phyloP scores from a whole-genome alignment of 306 rosid species.

The Lithocarpus polystachyus region DNA sequence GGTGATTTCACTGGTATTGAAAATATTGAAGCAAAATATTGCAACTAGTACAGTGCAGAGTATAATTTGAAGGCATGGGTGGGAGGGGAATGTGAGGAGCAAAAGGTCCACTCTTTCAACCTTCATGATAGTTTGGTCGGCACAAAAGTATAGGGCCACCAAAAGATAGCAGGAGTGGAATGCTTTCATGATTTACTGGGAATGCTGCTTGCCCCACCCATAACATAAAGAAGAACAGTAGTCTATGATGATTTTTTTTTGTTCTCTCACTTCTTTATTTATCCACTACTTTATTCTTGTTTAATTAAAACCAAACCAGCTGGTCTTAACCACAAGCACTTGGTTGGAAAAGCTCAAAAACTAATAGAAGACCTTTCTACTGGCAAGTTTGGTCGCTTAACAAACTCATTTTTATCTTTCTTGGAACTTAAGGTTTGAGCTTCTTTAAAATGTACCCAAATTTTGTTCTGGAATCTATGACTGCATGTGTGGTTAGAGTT shows the following conservation, averaged over 20 bases:
- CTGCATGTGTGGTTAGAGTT: conserved; percentile 12
- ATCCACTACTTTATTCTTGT: neutral
- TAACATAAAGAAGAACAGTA: conserved; percentile 20
- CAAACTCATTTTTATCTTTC: conserved; percentile 33
- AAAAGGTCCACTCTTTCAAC: conserved; percentile 16
- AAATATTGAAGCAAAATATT: conserved; percentile 28
- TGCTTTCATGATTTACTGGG: conserved; percentile 63
- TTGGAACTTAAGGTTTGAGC: conserved; percentile 42
- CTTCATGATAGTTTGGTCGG: conserved; percentile 58
- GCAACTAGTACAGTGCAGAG: conserved; percentile 23
- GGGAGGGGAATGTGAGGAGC: conserved; percentile 36
- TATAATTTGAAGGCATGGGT: conserved; percentile 32
- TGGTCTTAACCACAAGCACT: conserved; percentile 13
- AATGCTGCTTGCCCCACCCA: conserved; percentile 47
- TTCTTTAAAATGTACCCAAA: conserved; percentile 12
- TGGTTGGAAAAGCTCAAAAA: conserved; percentile 9
- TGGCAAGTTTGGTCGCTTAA: conserved; percentile 33
- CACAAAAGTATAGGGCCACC: conserved; percentile 43
- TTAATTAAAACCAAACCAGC: neutral
- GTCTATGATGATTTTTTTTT: conserved; percentile 1
- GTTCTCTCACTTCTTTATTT: conserved; percentile 11
- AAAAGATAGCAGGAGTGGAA: conserved; percentile 54
- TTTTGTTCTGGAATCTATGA: conserved; percentile 19
- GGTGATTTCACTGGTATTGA: conserved; percentile 7
- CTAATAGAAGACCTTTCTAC: conserved; percentile 11